Evolutionary conservation across 75 land plant species (phyloP).

Genomic region (Cunninghamia lanceolata): DNA sequence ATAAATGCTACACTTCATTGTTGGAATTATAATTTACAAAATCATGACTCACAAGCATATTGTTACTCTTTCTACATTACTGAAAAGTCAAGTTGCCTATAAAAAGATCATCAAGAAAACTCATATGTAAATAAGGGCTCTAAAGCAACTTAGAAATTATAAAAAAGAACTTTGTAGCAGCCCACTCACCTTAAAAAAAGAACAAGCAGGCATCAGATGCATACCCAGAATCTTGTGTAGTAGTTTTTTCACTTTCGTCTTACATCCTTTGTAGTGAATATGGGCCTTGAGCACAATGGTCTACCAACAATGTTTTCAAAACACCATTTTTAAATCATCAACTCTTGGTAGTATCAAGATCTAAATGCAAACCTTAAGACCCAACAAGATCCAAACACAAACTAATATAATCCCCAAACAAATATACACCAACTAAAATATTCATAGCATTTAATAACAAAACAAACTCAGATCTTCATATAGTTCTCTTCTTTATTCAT

Average conservation of each 20-base stretch:
- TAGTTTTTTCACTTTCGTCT: slow-evolving; percentile 63
- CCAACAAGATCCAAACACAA: neutral
- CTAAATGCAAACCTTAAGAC: neutral
- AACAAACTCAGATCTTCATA: slow-evolving; percentile 47
- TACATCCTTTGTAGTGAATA: slow-evolving; percentile 73
- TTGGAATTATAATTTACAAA: neutral
- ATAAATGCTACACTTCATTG: neutral
- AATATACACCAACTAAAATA: no score
- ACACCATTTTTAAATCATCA: neutral
- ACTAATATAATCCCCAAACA: neutral
- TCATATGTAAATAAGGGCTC: neutral
- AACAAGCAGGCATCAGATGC: neutral
- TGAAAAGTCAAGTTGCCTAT: neutral
- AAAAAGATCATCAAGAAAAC: neutral
- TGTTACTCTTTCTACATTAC: neutral
- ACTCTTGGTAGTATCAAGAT: neutral
- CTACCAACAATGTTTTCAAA: slow-evolving; percentile 24
- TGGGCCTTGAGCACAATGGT: slow-evolving; percentile 57
- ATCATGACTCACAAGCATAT: neutral
- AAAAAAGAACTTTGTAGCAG: neutral
- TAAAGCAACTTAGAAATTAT: neutral
- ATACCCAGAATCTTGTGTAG: slow-evolving; percentile 58
- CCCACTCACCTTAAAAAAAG: neutral
- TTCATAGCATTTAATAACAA: neutral
- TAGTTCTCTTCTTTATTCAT: slow-evolving; percentile 57